These are phyloP conservation scores for Leishmania aethiopica DNA, from an alignment of 208 protist genomes.

Conservation along the genomic window DNA sequence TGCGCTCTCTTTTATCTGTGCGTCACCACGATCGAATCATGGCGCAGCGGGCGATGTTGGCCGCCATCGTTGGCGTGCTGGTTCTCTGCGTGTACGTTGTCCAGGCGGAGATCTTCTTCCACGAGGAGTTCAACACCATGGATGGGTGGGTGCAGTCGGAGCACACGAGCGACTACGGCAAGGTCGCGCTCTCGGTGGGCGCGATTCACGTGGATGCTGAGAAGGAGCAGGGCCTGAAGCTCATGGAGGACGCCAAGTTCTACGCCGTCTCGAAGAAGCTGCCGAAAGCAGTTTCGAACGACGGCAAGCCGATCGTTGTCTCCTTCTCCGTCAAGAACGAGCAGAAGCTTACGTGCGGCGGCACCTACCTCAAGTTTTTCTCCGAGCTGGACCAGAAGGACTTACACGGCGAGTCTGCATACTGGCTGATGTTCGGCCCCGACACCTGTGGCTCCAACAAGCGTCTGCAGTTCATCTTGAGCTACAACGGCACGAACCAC, in stretches of 20 bases:
- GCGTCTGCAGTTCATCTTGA: constrained; percentile 94
- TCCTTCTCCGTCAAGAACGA: constrained; percentile 93
- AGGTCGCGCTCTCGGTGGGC: constrained; percentile 59
- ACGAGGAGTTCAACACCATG: constrained; percentile 73
- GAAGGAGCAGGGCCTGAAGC: constrained; percentile 85
- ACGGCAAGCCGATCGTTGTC: constrained; percentile 89
- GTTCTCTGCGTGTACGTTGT: constrained; percentile 33
- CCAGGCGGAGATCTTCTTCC: constrained; percentile 57
- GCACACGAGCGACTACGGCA: constrained; percentile 60
- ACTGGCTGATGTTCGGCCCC: constrained; percentile 97
- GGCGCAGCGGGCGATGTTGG: constrained; percentile 12
- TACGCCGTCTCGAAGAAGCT: constrained; percentile 90
- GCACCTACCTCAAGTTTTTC: constrained; percentile 95
- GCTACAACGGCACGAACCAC: constrained; percentile 93
- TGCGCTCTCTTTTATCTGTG: neutral
- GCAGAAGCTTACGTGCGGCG: constrained; percentile 92
- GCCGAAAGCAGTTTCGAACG: constrained; percentile 70
- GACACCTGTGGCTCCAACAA: constrained; percentile 90
- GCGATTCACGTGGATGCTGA: constrained; percentile 58
- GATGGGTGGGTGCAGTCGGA: constrained; percentile 68
- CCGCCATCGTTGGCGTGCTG: constrained; percentile 26
- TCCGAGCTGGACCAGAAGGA: constrained; percentile 72
- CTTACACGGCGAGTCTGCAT: constrained; percentile 89
- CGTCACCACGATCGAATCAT: constrained; percentile 1
- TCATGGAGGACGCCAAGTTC: constrained; percentile 86